Base-by-base conservation (phyloP, 768 basidiomycete species). In the Auricularia cornea region DNA sequence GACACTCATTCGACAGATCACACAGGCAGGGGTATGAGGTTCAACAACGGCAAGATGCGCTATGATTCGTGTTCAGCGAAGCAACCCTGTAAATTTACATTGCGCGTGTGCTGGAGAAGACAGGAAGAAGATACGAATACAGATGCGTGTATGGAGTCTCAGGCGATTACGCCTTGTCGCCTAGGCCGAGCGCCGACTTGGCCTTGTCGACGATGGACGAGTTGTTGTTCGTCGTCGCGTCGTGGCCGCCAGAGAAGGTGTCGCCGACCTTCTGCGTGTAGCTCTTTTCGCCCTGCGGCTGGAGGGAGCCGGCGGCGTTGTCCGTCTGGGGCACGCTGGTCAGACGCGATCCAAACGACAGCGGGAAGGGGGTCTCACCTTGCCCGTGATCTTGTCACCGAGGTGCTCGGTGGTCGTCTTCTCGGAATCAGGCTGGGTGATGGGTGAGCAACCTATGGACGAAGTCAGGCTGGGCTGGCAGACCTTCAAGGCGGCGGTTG, bases 241-340 rank as follows among this genome's bases (percentile, higher is more conserved):
- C 82, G 35, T 77, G 76, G 70, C 83, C 83, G 61, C 76, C 72
- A 67, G 74, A 79, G 65, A 83, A 1, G 51, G 75, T 66, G 63
- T 86, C 85, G 35, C 81, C 81, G 3, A 71, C 70, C 66, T 77
- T 74, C 75, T 86, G 84, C 48, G 75, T 72, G 38, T 65, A 70
- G 26, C 81, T 82, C 73, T 87, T 88, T 69, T 85, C 73, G 69
- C 75, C 76, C 79, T 83, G 66, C n/a, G 84, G 83, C 70, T 85
- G 79, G 18, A 79, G 2, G 48, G 78, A 76, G 28, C 82, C 82
- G 1, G 81, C 79, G 3, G 70, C 66, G 59, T 79, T 81, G 69
- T 85, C 84, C 44, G 71, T 64, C 35, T 38, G 35, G 8, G 35
- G 16, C 10, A 14, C 3, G 10, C 10, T 8, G 35, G 35, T 38